These are phyloP conservation scores for Beauveria asiatica DNA, from an alignment of 2,329 filamentous ascomycete genomes.

Conservation along the genomic window DNA sequence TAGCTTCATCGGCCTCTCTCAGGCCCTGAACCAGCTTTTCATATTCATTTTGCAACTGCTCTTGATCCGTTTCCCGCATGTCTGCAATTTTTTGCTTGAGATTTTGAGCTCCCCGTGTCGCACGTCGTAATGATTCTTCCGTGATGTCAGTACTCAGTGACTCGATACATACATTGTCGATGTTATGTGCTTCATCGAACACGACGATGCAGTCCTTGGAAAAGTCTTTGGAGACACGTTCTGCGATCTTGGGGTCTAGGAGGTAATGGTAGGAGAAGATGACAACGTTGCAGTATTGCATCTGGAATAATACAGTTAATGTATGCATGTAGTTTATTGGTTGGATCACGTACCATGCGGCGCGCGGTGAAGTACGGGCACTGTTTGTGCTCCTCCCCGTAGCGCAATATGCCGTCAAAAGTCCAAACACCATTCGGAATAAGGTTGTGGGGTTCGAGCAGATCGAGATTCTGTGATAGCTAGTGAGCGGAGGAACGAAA, in stretches of 20 bases:
- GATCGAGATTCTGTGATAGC: conserved; percentile 66
- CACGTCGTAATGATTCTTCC: conserved; percentile 86
- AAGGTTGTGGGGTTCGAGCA: conserved; percentile 88
- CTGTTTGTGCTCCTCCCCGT: conserved; percentile 92
- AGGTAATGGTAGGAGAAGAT: conserved; percentile 99
- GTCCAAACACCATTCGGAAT: conserved; percentile 95
- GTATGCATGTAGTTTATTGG: neutral
- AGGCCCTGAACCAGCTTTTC: conserved; percentile 90
- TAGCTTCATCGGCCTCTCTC: conserved; percentile 76
- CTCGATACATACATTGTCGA: conserved; percentile 98
- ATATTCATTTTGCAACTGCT: conserved; percentile 92
- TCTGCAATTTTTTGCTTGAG: conserved; percentile 84
- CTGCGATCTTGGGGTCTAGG: conserved; percentile 94
- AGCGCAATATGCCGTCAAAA: conserved; percentile 76
- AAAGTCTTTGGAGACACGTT: conserved; percentile 86
- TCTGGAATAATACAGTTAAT: conserved; percentile 38
- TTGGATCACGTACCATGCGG: conserved; percentile 64
- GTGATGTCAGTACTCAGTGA: conserved; percentile 94
- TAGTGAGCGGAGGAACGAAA: neutral
- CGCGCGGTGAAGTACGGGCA: conserved; percentile 95
- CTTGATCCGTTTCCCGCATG: conserved; percentile 91
- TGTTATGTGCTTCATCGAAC: conserved; percentile 98
- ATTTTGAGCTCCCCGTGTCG: conserved; percentile 82
- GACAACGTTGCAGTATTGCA: conserved; percentile 98
- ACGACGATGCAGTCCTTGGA: conserved; percentile 98